Evolutionary conservation across 2,329 filamentous ascomycete genomes (phyloP), one percentile per base, ranked within the genome.

Genomic region (Fusarium nelsonii): DNA sequence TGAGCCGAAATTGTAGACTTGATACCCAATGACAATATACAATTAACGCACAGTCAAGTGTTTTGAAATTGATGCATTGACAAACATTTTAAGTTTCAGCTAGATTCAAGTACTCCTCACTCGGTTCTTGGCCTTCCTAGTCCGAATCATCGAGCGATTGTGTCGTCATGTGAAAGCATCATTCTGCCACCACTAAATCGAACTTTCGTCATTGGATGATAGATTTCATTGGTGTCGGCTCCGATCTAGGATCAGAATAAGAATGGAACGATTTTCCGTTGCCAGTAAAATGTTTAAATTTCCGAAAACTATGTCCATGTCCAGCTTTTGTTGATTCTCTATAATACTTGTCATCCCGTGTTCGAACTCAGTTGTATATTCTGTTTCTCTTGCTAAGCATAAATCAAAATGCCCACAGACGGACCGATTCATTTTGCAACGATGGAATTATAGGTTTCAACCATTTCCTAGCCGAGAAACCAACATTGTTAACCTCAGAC

Each of bases 141-240:
- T 36, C 52, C n/a, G 26, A 36, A 41, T 49, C n/a, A 45, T 70
- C 36, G 55, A 70, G 55, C 50, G 55, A 50, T 59, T 58, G 55
- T 57, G 53, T 48, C 45, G 48, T 69, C 57, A 71, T 72, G 54
- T 70, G 63, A 70, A 70, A 67, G 53, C 58, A 56, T 50, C 64
- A 30, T 45, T 52, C 43, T 49, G 40, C 54, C 34, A 40, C 44
- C 32, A 56, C 33, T 43, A 32, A 51, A 60, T 55, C 32, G 10
- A 56, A 8, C 32, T 53, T 60, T 53, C 30, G 44, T 62, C 46
- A 70, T 72, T 65, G 59, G 63, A 41, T 41, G 51, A 60, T 56
- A 43, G 23, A 36, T 41, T 30, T 57, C 40, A 40, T 30, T 26
- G 49, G 44, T 55, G 23, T 64, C 39, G 36, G 53, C 48, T 51